Conservation (phyloP, 371 early-diverging fungal species). For the Mortierella sp. region DNA sequence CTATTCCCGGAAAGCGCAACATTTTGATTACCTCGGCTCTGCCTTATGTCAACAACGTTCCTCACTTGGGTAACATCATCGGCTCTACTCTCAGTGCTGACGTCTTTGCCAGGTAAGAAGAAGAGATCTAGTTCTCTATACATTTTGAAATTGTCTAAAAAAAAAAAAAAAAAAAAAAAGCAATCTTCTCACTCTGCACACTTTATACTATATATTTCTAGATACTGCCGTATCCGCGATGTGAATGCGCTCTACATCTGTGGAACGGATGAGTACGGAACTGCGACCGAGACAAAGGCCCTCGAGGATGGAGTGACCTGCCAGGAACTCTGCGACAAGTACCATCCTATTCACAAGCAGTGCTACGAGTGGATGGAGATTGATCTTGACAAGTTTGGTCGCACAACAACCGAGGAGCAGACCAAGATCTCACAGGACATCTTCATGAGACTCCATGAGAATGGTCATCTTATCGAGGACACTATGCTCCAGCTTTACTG, state of each 20-base stretch:
- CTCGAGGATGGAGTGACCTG: slow-evolving; percentile 92
- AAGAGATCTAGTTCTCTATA: background rate
- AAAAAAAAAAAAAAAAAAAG: no score
- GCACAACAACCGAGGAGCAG: slow-evolving; percentile 94
- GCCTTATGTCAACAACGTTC: slow-evolving; percentile 99
- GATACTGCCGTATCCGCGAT: slow-evolving; percentile 93
- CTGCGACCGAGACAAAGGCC: slow-evolving; percentile 99
- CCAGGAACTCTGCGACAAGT: slow-evolving; percentile 97
- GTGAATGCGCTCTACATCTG: slow-evolving; percentile 95
- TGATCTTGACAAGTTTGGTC: slow-evolving; percentile 98
- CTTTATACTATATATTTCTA: slow-evolving; percentile 27
- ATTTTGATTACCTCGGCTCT: slow-evolving; percentile 98
- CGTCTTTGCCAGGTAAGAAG: slow-evolving; percentile 86
- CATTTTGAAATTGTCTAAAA: background rate
- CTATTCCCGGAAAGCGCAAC: slow-evolving; percentile 80
- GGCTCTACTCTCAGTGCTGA: slow-evolving; percentile 99
- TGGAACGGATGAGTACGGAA: slow-evolving; percentile 99
- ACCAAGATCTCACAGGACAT: slow-evolving; percentile 95
- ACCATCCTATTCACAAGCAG: slow-evolving; percentile 87
- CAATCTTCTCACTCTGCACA: no score
- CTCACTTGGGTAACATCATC: slow-evolving; percentile 99
- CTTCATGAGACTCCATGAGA: slow-evolving; percentile 83
- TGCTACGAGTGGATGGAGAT: slow-evolving; percentile 98
- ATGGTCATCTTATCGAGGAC: slow-evolving; percentile 82
- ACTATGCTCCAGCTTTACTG: slow-evolving; percentile 95